phyloP scores from a whole-genome alignment of 371 early-diverging fungal genomes.

The Phascolomyces articulosus region DNA sequence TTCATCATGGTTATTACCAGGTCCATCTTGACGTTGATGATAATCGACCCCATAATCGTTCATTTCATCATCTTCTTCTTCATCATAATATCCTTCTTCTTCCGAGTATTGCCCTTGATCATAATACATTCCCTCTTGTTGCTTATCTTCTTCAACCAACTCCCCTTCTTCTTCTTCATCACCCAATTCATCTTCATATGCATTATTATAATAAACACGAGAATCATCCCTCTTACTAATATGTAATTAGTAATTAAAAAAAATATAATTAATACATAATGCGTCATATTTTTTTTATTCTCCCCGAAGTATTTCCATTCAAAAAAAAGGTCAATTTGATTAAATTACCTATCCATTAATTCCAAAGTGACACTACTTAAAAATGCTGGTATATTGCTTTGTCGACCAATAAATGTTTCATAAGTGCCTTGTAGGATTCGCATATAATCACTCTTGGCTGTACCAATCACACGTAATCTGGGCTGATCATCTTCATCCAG shows the following conservation, averaged over 20 bases:
- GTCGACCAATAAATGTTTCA: constrained; percentile 65
- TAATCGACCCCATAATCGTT: not conserved
- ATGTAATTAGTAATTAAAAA: no score
- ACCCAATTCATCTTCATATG: not conserved
- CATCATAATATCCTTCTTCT: not conserved
- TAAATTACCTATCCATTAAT: constrained; percentile 47
- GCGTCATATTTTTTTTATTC: no score
- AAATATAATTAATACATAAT: no score
- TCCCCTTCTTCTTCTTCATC: constrained; percentile 3
- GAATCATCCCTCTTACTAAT: not conserved
- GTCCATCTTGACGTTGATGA: not conserved
- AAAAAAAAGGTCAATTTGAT: no score
- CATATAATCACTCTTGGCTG: constrained; percentile 60
- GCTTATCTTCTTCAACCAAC: not conserved
- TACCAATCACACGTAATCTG: constrained; percentile 66
- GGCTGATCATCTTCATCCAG: constrained; percentile 62
- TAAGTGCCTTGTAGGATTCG: constrained; percentile 55
- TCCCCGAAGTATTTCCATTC: no score
- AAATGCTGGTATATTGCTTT: constrained; percentile 78
- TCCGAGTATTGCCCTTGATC: not conserved
- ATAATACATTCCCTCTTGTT: not conserved
- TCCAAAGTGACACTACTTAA: constrained; percentile 73
- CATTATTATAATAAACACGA: not conserved
- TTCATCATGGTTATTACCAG: not conserved
- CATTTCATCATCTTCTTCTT: not conserved